Percentiles rank a stretch among this genome's conserved stretches.
phyloP scores from a whole-genome alignment of 352 stramenopile species.

The Phytopythium ostracodes region DNA sequence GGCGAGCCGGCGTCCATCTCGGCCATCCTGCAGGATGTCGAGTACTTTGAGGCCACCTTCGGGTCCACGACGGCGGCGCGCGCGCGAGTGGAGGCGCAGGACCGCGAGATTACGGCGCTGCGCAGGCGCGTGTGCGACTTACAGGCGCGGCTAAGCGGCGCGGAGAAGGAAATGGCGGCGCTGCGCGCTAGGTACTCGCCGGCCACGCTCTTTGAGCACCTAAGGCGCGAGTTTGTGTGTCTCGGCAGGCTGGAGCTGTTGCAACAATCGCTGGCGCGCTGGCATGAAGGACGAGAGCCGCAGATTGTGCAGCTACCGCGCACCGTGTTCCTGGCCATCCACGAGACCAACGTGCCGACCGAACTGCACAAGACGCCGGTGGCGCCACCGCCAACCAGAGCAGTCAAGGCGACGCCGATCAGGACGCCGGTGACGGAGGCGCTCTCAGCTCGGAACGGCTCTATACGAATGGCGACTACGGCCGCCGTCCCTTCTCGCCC shows the following conservation, averaged over 20 bases:
- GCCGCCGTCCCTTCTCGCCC: background rate
- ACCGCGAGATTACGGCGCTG: constrained; percentile 24
- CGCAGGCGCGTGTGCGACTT: constrained; percentile 6
- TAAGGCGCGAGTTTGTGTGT: constrained; percentile 30
- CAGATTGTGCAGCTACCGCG: background rate
- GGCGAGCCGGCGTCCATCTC: constrained; percentile 7
- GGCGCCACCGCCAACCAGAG: background rate
- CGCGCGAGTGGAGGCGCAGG: constrained; percentile 24
- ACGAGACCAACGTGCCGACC: background rate
- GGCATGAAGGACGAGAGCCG: constrained; percentile 4
- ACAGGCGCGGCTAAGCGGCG: background rate
- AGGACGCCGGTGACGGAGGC: background rate
- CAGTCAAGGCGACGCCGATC: background rate
- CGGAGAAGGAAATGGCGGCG: constrained; percentile 7
- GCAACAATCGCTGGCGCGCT: constrained; percentile 15
- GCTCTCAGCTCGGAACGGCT: background rate
- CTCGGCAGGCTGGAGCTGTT: constrained; percentile 26
- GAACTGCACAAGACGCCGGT: background rate
- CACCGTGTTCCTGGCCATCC: constrained; percentile 4
- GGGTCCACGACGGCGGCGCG: constrained; percentile 26
- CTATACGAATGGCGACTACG: background rate
- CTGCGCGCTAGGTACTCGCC: constrained; percentile 11
- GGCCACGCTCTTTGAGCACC: constrained; percentile 21
- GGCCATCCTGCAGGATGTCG: constrained; percentile 28
- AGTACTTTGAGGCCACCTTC: constrained; percentile 27